Conservation (phyloP, 179 eudicot genomes). For the Beta macrorhiza region DNA sequence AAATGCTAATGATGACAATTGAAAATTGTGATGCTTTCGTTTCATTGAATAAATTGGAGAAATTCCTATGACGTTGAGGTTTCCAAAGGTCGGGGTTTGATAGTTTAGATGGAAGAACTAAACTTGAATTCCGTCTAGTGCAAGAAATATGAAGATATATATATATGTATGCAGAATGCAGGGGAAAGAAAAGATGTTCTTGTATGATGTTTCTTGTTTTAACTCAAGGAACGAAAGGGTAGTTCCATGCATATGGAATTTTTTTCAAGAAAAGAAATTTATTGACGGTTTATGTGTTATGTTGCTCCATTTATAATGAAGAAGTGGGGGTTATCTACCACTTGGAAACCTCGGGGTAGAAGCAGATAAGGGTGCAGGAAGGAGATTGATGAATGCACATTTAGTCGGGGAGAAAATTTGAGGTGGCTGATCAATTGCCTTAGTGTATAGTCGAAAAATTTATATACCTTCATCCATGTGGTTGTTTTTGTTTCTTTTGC, state of each 20-base stretch:
- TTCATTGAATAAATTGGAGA: neutral
- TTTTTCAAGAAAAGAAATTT: neutral
- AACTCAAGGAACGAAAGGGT: neutral
- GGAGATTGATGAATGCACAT: neutral
- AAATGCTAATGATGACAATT: neutral
- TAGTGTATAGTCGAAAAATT: neutral
- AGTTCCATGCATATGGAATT: neutral
- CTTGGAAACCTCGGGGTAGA: neutral
- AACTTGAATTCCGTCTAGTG: neutral
- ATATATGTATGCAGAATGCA: neutral
- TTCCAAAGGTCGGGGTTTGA: neutral
- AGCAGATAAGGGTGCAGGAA: neutral
- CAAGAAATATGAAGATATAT: neutral
- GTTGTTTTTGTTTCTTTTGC: neutral
- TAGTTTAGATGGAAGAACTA: neutral
- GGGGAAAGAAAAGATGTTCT: neutral
- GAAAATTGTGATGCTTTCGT: neutral
- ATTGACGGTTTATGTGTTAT: neutral
- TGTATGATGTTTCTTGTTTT: neutral
- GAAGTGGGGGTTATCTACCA: neutral
- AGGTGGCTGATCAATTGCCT: neutral
- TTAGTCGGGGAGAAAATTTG: neutral
- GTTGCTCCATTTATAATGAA: neutral
- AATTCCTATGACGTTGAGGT: constrained; percentile 1
- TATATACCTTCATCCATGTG: neutral